Evolutionary conservation across 78 protist species (phyloP).

Genomic region (Cavenderia fasciculata): DNA sequence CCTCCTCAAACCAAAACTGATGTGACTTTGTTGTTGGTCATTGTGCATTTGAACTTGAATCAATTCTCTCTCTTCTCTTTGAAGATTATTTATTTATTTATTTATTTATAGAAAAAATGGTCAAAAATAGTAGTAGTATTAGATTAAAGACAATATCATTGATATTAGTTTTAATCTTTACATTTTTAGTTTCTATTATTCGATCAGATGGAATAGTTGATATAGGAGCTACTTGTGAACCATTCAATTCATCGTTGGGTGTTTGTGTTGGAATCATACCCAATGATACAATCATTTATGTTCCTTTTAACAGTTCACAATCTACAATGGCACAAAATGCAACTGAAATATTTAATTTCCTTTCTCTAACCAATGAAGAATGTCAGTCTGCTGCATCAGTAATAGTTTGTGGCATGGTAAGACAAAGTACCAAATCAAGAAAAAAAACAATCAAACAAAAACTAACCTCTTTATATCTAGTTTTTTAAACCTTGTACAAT

Average conservation of each 20-base stretch:
- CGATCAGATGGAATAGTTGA: too few species aligned
- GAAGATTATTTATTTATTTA: background rate
- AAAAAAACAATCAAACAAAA: too few species aligned
- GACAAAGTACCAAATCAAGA: too few species aligned
- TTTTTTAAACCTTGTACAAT: background rate
- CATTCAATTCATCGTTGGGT: too few species aligned
- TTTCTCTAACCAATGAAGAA: background rate
- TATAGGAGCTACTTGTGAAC: too few species aligned
- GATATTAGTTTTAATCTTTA: too few species aligned
- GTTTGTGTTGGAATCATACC: background rate
- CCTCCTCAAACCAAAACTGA: too few species aligned
- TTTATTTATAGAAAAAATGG: background rate
- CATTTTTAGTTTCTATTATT: too few species aligned
- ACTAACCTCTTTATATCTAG: background rate
- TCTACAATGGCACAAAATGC: background rate
- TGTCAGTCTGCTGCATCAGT: background rate
- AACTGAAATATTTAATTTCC: background rate
- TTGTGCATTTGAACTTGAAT: too few species aligned
- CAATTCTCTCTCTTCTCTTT: too few species aligned
- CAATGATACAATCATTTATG: background rate
- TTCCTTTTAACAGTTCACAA: background rate
- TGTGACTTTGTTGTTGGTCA: too few species aligned
- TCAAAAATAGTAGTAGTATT: background rate
- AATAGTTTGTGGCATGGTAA: background rate
- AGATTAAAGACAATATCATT: background rate